Base-by-base conservation (phyloP, 106 monocot genomes). In the Iris macrosiphon region DNA sequence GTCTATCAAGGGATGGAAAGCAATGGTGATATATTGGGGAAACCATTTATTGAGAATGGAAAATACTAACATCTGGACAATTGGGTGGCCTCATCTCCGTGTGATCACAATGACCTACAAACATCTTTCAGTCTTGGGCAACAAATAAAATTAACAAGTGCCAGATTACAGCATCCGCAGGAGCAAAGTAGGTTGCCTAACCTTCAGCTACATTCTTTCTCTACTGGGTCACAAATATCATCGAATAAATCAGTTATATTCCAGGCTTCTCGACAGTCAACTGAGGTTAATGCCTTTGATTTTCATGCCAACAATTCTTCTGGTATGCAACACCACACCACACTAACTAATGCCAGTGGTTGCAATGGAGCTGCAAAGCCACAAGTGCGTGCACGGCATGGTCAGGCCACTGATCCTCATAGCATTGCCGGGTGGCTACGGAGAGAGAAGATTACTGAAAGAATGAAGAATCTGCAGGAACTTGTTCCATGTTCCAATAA, bases 401-500 rank as follows among this genome's bases (percentile, higher is more conserved):
- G 87, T 46, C 82, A 79, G 65, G 92, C 92, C 60, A 92, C 92
- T 52, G 86, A 92, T 35, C 92, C 92, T 56, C 92, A 92, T 52
- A 92, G 92, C 37, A 92, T 92, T 61, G 92, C 92, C 7, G 92
- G 87, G 52, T 68, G 92, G 85, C 75, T 85, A 30, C 72, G 93
- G 58, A 89, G 95, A 55, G 95, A 89, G 66, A 95, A 75, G 66
- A 95, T 89, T 64, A 58, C 95, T 52, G 85, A 89, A 52, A 78
- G 89, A 47, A 89, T 85, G 95, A 89, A 89, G 59, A 82, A 82
- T 70, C 72, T 95, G 1, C 95, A 82, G 53, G 89, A 82, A 55
- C 95, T 95, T 45, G 74, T 95, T 8, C 89, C 89, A 24, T 82
- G 83, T 71, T 86, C 96, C 9, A 98, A 80, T 43, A 90, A 91